Evolutionary conservation across 208 protist species (phyloP).

Genomic region (Leishmania braziliensis): DNA sequence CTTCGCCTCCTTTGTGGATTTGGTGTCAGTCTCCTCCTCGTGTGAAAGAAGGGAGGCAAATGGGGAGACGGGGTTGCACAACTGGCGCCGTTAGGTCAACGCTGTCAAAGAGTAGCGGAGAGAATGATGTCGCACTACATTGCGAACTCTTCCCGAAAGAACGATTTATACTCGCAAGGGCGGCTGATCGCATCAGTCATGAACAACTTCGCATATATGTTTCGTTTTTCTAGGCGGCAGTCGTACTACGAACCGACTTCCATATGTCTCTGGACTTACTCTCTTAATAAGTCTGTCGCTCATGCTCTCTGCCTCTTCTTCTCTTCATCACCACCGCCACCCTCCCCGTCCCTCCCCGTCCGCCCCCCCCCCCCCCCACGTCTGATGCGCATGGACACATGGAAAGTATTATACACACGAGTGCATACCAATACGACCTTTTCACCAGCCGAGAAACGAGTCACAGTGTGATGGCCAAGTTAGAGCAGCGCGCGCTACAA

Average conservation of each 20-base stretch:
- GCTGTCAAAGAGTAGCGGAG: neutral
- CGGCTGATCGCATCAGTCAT: neutral
- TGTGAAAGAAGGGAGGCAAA: neutral
- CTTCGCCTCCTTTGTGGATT: neutral
- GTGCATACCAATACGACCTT: too few species aligned
- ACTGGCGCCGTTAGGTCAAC: neutral
- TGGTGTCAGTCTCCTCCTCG: neutral
- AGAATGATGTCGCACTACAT: too few species aligned
- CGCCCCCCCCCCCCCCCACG: neutral
- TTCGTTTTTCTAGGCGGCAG: neutral
- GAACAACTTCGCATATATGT: neutral
- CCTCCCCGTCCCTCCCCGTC: neutral
- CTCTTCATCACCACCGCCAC: neutral
- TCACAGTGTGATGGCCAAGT: slow-evolving; percentile 41
- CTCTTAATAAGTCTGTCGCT: neutral
- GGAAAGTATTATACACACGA: too few species aligned
- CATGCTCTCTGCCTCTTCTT: neutral
- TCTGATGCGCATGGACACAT: neutral
- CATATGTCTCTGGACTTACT: neutral
- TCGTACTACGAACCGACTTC: neutral
- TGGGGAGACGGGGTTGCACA: neutral
- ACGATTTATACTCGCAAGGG: neutral
- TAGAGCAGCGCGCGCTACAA: slow-evolving; percentile 70
- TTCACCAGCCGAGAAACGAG: neutral
- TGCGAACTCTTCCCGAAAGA: neutral